Evolutionary conservation across 2,329 filamentous ascomycete genomes (phyloP), one percentile per base, ranked within the genome.

Genomic region (Pseudogymnoascus sp.): DNA sequence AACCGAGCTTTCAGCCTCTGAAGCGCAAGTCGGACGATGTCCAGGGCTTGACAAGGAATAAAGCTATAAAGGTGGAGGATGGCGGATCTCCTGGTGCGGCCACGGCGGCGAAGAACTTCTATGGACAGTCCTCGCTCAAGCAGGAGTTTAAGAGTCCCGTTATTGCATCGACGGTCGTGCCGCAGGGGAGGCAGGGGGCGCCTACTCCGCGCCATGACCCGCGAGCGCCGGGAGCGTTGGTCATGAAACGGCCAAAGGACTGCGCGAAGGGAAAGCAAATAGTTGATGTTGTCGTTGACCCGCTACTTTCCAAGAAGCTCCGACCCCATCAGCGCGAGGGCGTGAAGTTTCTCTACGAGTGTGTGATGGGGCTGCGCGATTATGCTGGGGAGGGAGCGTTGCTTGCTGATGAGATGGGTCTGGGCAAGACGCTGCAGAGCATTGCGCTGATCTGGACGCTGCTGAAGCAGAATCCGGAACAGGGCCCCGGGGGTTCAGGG

Each of bases 251-350:
- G 31, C 86, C 84, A 1, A 74, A 71, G 21, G 72, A 74, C 10
- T 78, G 78, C 55, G 82, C 84, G 0, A 80, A 79, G 63, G 86
- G 85, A 0, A 88, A 85, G 69, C 81, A 84, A 60, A 77, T 88
- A 58, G 86, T 90, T 1, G 87, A 90, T 72, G 87, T 90, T 1
- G 87, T 90, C 0, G 79, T 90, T 2, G 87, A 90, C 71, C 87
- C 87, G 1, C 73, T 87, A 9, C 70, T 90, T 13, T 75, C 78
- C 6, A 84, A 82, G 65, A 80, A 85, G 66, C 75, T 90, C 7
- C 81, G 87, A 29, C 81, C 83, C 10, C 87, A 90, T 70, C 87
- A 90, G 69, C 79, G 84, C 12, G 83, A 87, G 68, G 87, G 87
- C 21, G 85, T 90, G 0, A 77, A 82, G 59, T 90, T 90, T 67